Evolutionary conservation across 495 filamentous ascomycete species (phyloP).

Genomic region (Penicillium robsamsonii): DNA sequence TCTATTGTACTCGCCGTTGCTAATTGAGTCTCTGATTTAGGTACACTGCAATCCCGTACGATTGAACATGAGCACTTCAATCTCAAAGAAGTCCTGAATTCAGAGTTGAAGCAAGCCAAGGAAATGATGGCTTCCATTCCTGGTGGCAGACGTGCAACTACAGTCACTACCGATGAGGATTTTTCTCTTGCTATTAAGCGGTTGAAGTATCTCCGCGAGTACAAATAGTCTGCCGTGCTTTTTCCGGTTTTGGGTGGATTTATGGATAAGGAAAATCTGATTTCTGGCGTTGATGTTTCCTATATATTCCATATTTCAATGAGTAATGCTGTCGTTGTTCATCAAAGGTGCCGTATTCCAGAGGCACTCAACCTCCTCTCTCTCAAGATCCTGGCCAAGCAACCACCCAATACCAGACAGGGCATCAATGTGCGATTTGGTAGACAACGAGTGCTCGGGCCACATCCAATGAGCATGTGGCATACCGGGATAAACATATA

Average conservation of each 20-base stretch:
- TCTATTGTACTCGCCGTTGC: neutral
- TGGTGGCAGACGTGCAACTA: neutral
- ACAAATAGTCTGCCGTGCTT: neutral
- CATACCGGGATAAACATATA: conserved; percentile 43
- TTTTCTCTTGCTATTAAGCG: conserved; percentile 3
- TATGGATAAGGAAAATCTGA: neutral
- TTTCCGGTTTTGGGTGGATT: neutral
- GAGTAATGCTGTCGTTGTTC: neutral
- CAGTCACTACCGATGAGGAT: conserved; percentile 1
- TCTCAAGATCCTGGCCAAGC: conserved; percentile 13
- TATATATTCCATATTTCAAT: neutral
- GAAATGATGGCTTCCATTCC: conserved; percentile 3
- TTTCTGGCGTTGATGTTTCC: neutral
- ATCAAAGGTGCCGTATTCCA: neutral
- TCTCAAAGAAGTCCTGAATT: neutral
- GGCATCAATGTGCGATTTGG: conserved; percentile 14
- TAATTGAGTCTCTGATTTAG: neutral
- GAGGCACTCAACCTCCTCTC: conserved; percentile 4
- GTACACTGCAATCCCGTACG: neutral
- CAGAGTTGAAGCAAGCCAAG: conserved; percentile 2
- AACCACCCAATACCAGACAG: conserved; percentile 19
- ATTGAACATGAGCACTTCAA: neutral
- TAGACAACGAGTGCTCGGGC: conserved; percentile 21
- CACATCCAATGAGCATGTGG: conserved; percentile 40
- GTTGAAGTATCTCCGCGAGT: conserved; percentile 4